Base-by-base conservation (phyloP, 192 early-diverging fungal species). In the Piromyces sp. region DNA sequence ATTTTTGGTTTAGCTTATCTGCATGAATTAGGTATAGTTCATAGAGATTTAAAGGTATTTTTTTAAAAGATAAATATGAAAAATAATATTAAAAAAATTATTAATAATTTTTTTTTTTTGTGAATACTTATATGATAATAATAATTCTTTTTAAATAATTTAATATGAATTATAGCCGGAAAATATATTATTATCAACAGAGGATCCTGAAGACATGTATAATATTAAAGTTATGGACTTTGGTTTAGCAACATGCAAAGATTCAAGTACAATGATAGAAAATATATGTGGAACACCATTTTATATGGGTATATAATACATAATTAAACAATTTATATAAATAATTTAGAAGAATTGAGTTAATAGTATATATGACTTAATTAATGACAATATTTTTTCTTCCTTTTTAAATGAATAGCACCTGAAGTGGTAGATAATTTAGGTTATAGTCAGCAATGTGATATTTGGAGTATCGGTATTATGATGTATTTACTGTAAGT, bases 401-500 rank as follows among this genome's bases (percentile, higher is more conserved):
- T 29, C 13, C 33, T n/a, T n/a, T n/a, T n/a, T n/a, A n/a, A n/a
- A n/a, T n/a, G n/a, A 13, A 36, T 31, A 89, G 89, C 89, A 14
- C 89, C 89, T 3, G 89, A 89, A 81, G 86, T 89, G 30, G 80
- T 89, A 16, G 84, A 88, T 26, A 86, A 87, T 79, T 81, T 89
- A 30, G 87, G 87, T 30, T 89, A 89, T 83, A 89, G 85, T 79
- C 85, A 85, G 30, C 84, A 85, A 79, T 89, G 89, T 82, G 89
- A 89, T 83, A 82, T 89, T 6, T 89, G 89, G 89, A 89, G 89
- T 80, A 89, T 89, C 16, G 89, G 89, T 3, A 85, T 89, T 16
- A 88, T 89, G 86, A 82, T 86, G 29, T 89, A 88, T 51, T 81
- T 89, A 30, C 80, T 89, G 87, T 89, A 82, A 42, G 85, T 81